Evolutionary conservation across 306 rosid species (phyloP).

Genomic region (Malus sieversii): DNA sequence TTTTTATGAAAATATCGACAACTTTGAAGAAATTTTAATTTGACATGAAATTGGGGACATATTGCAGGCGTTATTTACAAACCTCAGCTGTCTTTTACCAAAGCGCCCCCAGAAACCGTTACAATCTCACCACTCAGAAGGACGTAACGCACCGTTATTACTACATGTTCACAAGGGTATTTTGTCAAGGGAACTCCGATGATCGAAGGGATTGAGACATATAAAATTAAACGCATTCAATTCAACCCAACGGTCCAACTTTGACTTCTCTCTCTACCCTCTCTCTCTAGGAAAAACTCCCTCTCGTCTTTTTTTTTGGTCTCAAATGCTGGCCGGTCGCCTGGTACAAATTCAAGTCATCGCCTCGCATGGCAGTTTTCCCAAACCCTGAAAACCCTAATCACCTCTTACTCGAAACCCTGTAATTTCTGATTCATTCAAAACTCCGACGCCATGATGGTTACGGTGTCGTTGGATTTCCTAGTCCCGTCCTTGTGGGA

Average conservation of each 20-base stretch:
- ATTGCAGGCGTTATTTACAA: not conserved
- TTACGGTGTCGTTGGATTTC: slow-evolving; percentile 44
- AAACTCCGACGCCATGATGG: slow-evolving; percentile 27
- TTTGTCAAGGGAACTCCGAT: not conserved
- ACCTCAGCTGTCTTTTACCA: not conserved
- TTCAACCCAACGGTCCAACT: slow-evolving; percentile 53
- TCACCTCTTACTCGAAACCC: not conserved
- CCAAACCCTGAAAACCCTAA: slow-evolving; percentile 38
- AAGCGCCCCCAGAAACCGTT: not conserved
- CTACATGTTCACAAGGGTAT: not conserved
- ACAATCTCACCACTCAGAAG: not conserved
- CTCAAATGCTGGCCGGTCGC: slow-evolving; percentile 12
- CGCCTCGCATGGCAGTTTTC: slow-evolving; percentile 26
- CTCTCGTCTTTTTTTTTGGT: not conserved
- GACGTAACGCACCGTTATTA: not conserved
- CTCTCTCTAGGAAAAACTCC: not conserved
- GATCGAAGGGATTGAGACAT: not conserved
- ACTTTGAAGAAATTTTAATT: no score
- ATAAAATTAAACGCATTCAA: not conserved
- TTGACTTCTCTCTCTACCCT: slow-evolving; percentile 33
- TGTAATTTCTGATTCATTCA: not conserved
- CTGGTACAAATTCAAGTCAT: slow-evolving; percentile 6
- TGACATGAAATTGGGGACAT: not conserved
- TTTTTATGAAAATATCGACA: no score
- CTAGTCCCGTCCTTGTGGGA: slow-evolving; percentile 78